phyloP scores from a whole-genome alignment of 1,284 basidiomycete species.

The Melampsora medusae region DNA sequence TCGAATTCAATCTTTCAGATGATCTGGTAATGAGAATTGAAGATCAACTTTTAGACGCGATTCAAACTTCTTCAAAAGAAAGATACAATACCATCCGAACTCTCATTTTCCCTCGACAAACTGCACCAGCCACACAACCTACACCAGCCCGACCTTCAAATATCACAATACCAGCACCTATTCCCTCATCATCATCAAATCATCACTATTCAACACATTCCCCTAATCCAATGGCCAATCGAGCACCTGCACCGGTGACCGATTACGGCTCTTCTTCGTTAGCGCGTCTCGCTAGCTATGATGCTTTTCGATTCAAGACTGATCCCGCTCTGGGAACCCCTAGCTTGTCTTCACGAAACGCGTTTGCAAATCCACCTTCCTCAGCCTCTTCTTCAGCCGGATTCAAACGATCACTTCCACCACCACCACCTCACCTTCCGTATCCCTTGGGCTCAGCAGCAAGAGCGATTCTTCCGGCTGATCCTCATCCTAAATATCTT shows the following conservation, averaged over 20 bases:
- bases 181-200: constrained; percentile 9
- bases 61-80: background rate
- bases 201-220: background rate
- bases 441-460: background rate
- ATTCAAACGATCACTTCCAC: background rate
- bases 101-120: constrained; percentile 7
- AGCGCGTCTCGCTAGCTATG: constrained; percentile 6
- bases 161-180: background rate
- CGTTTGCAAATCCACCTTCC: background rate
- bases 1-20: background rate
- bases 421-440: background rate
- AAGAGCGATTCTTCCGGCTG: background rate
- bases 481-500: background rate
- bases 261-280: constrained; percentile 24
- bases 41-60: constrained; percentile 6
- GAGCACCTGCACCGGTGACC: constrained; percentile 11
- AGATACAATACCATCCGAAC: constrained; percentile 15
- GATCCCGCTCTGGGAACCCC: constrained; percentile 22
- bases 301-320: constrained; percentile 9
- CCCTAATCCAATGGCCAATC: background rate
- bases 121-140: background rate
- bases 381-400: background rate
- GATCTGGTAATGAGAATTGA: constrained; percentile 6
- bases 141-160: no score
- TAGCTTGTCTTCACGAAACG: constrained; percentile 11